phyloP scores from a whole-genome alignment of 371 early-diverging fungal genomes.

The Choanephora cucurbitarum region DNA sequence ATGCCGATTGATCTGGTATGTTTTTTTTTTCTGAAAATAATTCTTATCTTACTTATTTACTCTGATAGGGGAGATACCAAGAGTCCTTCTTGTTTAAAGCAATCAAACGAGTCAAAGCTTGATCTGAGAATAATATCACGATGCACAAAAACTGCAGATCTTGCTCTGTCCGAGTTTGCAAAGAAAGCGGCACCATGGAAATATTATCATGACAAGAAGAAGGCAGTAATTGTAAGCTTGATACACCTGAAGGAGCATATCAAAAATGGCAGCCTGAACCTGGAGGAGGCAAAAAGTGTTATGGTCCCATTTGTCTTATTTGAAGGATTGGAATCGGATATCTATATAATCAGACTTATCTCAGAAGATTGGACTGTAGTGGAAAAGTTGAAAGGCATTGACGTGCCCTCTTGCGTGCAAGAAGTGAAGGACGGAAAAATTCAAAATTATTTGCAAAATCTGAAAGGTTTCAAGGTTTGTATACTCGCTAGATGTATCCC shows the following conservation, averaged over 20 bases:
- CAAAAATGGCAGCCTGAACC: too few species aligned
- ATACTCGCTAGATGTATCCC: conserved; percentile 16
- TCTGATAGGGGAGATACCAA: too few species aligned
- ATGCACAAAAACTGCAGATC: conserved; percentile 19
- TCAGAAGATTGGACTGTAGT: conserved; percentile 20
- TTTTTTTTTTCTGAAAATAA: too few species aligned
- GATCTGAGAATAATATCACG: conserved; percentile 16
- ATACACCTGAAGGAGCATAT: too few species aligned
- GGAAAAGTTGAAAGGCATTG: conserved; percentile 20
- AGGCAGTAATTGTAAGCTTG: conserved; percentile 15
- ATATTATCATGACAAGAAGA: conserved; percentile 21
- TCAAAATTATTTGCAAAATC: conserved; percentile 4
- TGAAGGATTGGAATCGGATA: conserved; percentile 21
- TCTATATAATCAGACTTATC: conserved; percentile 16
- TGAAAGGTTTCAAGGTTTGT: conserved; percentile 8
- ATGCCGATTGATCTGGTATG: too few species aligned
- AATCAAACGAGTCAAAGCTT: conserved; percentile 9
- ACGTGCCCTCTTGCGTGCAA: conserved; percentile 12
- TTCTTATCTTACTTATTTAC: too few species aligned
- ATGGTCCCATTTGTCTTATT: conserved; percentile 20
- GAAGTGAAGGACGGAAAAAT: conserved; percentile 10
- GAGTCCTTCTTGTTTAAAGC: too few species aligned
- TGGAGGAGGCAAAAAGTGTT: too few species aligned
- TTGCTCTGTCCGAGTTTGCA: conserved; percentile 17
- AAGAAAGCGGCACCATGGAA: conserved; percentile 19